Conservation (phyloP, 495 filamentous ascomycete genomes). For the Stereocaulon alpinum region DNA sequence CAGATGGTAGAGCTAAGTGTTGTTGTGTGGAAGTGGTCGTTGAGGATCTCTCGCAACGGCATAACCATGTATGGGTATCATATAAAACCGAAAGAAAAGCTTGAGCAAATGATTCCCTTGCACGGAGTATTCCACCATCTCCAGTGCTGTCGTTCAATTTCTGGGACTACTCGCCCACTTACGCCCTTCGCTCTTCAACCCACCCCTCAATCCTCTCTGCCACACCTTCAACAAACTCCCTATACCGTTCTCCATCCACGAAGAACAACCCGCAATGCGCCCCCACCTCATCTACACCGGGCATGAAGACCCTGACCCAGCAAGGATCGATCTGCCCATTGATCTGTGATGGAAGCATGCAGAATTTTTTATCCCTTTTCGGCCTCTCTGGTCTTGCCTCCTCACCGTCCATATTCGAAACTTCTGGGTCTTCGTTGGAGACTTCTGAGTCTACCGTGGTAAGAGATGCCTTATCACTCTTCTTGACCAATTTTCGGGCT, state of each 20-base stretch:
- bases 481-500: neutral
- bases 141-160: too few relatives aligned
- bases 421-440: neutral
- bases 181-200: conserved; percentile 44
- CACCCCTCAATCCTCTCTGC: conserved; percentile 58
- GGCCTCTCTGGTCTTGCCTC: conserved; percentile 27
- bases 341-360: conserved; percentile 51
- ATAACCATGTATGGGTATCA: conserved; percentile 2
- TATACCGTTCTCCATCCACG: conserved; percentile 51
- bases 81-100: neutral
- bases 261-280: conserved; percentile 83
- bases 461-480: neutral
- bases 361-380: conserved; percentile 60
- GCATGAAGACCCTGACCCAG: conserved; percentile 72
- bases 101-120: neutral
- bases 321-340: conserved; percentile 44
- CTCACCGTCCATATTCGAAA: neutral
- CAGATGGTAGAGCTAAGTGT: neutral
- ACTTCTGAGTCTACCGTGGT: neutral
- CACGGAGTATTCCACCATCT: neutral
- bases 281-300: conserved; percentile 70
- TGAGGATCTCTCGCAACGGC: too few relatives aligned
- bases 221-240: conserved; percentile 65
- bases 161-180: conserved; percentile 37
- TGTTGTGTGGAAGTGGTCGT: too few relatives aligned